Percentiles rank a stretch among this genome's conserved stretches.
Evolutionary conservation across 148 eudicot species (phyloP).

Genomic region (Euryodendron excelsum): DNA sequence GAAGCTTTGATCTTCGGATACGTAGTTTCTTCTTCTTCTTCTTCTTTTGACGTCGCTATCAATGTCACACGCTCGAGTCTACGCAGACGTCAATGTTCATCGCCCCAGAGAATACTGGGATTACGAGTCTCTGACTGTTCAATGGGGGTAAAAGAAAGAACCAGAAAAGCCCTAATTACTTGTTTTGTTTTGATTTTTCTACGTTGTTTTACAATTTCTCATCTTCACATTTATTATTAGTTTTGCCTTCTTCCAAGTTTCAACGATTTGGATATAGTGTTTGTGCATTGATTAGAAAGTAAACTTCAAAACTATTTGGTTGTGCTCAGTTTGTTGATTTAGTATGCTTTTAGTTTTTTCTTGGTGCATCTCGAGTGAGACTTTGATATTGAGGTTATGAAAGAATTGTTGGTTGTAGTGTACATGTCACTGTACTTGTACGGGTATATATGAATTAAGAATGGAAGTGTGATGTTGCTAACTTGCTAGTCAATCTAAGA

Average conservation of each 20-base stretch:
- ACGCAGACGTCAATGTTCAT: slow-evolving; percentile 38
- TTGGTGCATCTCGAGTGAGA: too few relatives aligned
- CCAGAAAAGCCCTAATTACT: slow-evolving; percentile 8
- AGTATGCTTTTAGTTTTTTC: neutral
- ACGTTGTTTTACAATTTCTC: neutral
- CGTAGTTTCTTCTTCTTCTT: too few relatives aligned
- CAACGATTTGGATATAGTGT: neutral
- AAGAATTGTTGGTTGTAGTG: neutral
- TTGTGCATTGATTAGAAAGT: neutral
- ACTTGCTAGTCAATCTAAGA: neutral
- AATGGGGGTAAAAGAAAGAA: slow-evolving; percentile 34
- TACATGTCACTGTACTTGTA: too few relatives aligned
- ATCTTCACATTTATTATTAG: neutral
- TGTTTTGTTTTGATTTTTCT: neutral
- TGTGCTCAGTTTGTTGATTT: neutral
- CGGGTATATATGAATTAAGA: too few relatives aligned
- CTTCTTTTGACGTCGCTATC: too few relatives aligned
- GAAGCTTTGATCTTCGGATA: neutral
- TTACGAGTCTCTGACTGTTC: slow-evolving; percentile 41
- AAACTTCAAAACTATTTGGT: too few relatives aligned
- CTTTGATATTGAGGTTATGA: neutral
- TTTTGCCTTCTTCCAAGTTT: neutral
- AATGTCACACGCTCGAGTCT: slow-evolving; percentile 41
- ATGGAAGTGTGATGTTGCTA: neutral
- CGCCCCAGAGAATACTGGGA: slow-evolving; percentile 41